Conservation (phyloP, 495 filamentous ascomycete species). For the Xylaria flabelliformis region DNA sequence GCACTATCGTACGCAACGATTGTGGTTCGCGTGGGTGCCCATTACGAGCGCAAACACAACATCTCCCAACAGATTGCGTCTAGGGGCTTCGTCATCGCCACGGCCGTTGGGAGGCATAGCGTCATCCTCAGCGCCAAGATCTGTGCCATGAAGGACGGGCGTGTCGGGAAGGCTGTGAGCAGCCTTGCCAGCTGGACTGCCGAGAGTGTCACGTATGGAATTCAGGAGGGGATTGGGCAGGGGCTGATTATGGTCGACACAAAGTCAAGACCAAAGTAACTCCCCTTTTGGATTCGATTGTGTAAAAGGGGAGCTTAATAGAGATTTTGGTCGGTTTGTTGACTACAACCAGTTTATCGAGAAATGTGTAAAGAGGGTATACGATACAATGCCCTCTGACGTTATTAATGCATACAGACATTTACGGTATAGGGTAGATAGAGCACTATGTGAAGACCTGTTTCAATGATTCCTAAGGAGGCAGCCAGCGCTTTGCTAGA, state of each 20-base stretch:
- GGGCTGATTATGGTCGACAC: conserved; percentile 59
- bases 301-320: neutral
- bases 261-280: conserved; percentile 14
- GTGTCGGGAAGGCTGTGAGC: conserved; percentile 57
- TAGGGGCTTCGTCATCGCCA: conserved; percentile 55
- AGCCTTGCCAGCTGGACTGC: conserved; percentile 62
- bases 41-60: conserved; percentile 69
- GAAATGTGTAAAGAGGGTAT: neutral
- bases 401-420: neutral
- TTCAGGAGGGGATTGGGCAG: conserved; percentile 69
- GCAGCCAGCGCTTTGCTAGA: neutral
- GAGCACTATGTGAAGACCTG: neutral
- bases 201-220: conserved; percentile 64
- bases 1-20: conserved; percentile 64
- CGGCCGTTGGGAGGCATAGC: conserved; percentile 59
- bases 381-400: neutral
- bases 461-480: neutral
- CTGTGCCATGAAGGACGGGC: conserved; percentile 62
- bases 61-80: conserved; percentile 63
- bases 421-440: neutral
- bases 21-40: conserved; percentile 58
- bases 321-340: neutral
- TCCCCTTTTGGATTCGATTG: neutral
- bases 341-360: neutral
- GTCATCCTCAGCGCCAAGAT: conserved; percentile 57